A percentile compares a stretch with the other conserved stretches of the same genome.
phyloP scores from a whole-genome alignment of 441 rosid genomes.

The Kokia cookei region DNA sequence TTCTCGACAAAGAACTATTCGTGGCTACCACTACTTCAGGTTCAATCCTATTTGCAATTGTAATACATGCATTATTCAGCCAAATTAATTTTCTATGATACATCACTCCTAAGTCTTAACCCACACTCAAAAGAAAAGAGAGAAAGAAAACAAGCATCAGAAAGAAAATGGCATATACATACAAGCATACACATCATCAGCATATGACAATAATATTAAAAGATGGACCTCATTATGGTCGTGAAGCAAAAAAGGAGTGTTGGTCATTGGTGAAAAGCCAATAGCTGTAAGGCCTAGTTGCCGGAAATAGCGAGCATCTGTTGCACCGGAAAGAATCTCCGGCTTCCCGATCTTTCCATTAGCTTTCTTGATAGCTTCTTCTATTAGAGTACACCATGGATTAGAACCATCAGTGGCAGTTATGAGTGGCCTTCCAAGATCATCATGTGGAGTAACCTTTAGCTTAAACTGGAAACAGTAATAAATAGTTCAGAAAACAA shows the following conservation, averaged over 20 bases:
- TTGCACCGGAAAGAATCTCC: conserved; percentile 84
- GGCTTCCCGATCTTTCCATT: conserved; percentile 68
- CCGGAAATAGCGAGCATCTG: conserved; percentile 83
- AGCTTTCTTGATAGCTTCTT: conserved; percentile 67
- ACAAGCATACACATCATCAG: background rate
- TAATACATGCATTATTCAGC: background rate
- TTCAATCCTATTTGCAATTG: background rate
- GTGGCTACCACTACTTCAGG: background rate
- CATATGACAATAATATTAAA: background rate
- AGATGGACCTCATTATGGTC: conserved; percentile 82
- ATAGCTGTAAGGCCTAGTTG: conserved; percentile 65
- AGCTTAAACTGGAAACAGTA: conserved; percentile 70
- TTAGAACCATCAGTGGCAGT: conserved; percentile 66
- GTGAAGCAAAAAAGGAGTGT: conserved; percentile 84
- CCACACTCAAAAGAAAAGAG: background rate
- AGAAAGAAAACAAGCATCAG: background rate
- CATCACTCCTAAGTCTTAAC: background rate
- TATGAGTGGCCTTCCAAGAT: conserved; percentile 40
- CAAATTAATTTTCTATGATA: background rate
- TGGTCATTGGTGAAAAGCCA: conserved; percentile 88
- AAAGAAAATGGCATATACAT: background rate
- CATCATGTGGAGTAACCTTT: conserved; percentile 28
- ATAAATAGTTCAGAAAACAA: conserved; percentile 10
- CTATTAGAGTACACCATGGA: conserved; percentile 85
- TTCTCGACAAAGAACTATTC: background rate